Percentiles rank a stretch among this genome's conserved stretches.
Conservation (phyloP, 805 yeast genomes). For the Saccharomycopsis amapae region DNA sequence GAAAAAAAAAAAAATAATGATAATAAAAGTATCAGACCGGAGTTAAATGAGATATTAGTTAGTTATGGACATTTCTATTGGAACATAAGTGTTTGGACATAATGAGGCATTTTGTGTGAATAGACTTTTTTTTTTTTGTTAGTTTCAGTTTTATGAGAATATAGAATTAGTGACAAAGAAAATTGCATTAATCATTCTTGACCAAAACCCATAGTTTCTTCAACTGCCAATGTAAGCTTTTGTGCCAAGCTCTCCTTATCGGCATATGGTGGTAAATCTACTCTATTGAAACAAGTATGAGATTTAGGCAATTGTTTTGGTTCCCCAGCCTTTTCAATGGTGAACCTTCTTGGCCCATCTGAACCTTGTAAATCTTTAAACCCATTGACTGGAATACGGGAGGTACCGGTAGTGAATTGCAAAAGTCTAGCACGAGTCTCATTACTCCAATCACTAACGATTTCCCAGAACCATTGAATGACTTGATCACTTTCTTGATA, state of each 20-base stretch:
- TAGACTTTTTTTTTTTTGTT: too few species aligned
- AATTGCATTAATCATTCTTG: too few species aligned
- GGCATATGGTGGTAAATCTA: conserved; percentile 90
- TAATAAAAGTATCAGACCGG: too few species aligned
- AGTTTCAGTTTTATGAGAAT: too few species aligned
- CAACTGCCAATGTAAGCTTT: conserved; percentile 92
- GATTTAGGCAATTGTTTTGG: conserved; percentile 88
- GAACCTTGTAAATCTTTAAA: conserved; percentile 98
- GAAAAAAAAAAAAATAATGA: too few species aligned
- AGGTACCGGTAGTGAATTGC: conserved; percentile 98
- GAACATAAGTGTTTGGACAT: too few species aligned
- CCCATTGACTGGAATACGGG: conserved; percentile 98
- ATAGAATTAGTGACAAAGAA: too few species aligned
- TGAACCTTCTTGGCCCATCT: conserved; percentile 98
- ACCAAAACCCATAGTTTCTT: conserved; percentile 98
- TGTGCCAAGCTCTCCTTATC: conserved; percentile 80
- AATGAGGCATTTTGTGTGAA: too few species aligned
- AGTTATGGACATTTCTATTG: too few species aligned
- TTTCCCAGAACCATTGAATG: conserved; percentile 98
- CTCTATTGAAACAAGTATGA: conserved; percentile 98
- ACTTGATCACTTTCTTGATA: conserved; percentile 95
- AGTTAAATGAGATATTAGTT: too few species aligned
- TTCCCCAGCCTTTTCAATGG: conserved; percentile 98
- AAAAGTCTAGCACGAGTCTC: conserved; percentile 93
- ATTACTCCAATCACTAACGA: conserved; percentile 88